Evolutionary conservation across 768 basidiomycete species (phyloP).

Genomic region (Suillus hirtellus): DNA sequence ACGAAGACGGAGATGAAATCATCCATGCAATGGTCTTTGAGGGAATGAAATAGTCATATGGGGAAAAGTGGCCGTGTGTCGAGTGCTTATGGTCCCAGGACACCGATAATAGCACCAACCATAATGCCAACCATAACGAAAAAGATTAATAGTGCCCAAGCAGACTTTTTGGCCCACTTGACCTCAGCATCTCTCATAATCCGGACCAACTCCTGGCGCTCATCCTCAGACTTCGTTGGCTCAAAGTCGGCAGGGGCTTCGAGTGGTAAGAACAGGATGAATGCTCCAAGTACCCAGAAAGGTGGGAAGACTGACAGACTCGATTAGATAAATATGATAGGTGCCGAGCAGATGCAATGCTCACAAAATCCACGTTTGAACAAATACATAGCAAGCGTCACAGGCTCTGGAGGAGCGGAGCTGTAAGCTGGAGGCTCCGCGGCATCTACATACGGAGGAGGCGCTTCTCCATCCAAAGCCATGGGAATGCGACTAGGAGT

Average conservation of each 20-base stretch:
- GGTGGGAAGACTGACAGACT: slow-evolving; percentile 44
- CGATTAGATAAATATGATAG: neutral
- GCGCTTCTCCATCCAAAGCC: slow-evolving; percentile 20
- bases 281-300: slow-evolving; percentile 45
- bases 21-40: neutral
- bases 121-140: slow-evolving; percentile 10
- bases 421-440: slow-evolving; percentile 37
- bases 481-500: slow-evolving; percentile 1
- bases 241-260: slow-evolving; percentile 31
- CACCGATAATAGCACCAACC: slow-evolving; percentile 9
- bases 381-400: slow-evolving; percentile 46
- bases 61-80: neutral
- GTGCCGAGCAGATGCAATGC: slow-evolving; percentile 18
- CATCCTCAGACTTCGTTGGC: slow-evolving; percentile 36
- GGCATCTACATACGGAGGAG: slow-evolving; percentile 31
- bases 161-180: slow-evolving; percentile 43
- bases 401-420: slow-evolving; percentile 34
- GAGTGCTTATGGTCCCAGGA: slow-evolving; percentile 10
- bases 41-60: neutral
- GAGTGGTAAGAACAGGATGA: slow-evolving; percentile 44
- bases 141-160: slow-evolving; percentile 16
- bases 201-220: slow-evolving; percentile 33
- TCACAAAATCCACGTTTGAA: slow-evolving; percentile 53
- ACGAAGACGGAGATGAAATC: slow-evolving; percentile 6
- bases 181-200: slow-evolving; percentile 38